Percentiles rank a stretch among this genome's conserved stretches.
Conservation (phyloP, 805 yeast genomes). For the Hyphopichia homilentoma region DNA sequence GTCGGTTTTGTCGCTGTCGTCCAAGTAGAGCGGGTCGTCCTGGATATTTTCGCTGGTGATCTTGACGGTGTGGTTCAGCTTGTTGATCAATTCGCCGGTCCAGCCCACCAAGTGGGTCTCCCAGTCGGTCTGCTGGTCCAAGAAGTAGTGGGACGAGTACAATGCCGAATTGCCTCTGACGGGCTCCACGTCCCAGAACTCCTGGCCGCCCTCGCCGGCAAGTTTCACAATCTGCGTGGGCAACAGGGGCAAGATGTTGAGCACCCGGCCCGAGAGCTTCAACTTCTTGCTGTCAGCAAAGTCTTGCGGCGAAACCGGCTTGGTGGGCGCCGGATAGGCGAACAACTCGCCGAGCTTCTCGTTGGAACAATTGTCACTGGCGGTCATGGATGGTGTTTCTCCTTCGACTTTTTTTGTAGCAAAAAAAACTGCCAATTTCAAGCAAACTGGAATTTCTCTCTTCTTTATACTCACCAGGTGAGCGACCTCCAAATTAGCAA, state of each 20-base stretch:
- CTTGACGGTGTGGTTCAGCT: conserved; percentile 15
- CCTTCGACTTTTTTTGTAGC: no score
- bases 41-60: conserved; percentile 29
- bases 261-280: conserved; percentile 59
- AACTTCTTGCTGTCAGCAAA: conserved; percentile 22
- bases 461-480: no score
- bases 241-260: conserved; percentile 63
- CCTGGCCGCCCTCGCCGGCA: conserved; percentile 23
- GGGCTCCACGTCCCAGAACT: conserved; percentile 57
- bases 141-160: conserved; percentile 66
- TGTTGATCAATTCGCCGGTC: conserved; percentile 80
- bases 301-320: conserved; percentile 25
- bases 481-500: no score
- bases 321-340: conserved; percentile 19
- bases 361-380: no score
- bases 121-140: conserved; percentile 70
- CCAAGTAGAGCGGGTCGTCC: conserved; percentile 60
- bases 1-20: conserved; percentile 49
- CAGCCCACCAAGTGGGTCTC: conserved; percentile 87
- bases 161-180: conserved; percentile 83
- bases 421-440: no score
- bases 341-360: conserved; percentile 8
- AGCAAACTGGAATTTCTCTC: no score
- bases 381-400: no score
- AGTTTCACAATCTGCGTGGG: conserved; percentile 57